phyloP scores from a whole-genome alignment of 208 protist genomes.

The Leishmania tropica region DNA sequence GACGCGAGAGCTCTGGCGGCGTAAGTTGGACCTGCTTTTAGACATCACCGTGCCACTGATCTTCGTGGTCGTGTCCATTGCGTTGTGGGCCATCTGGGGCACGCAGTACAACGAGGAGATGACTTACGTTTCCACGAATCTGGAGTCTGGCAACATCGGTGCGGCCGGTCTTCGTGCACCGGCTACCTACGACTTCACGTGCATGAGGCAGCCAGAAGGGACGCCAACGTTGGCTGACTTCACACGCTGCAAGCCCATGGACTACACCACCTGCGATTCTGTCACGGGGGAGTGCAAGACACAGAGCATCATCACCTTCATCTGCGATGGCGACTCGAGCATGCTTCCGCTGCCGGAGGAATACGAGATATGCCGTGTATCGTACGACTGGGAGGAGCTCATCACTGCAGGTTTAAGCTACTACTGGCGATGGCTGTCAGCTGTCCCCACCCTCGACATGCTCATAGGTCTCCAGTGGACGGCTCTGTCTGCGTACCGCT shows the following conservation, averaged over 20 bases:
- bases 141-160: neutral
- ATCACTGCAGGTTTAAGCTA: neutral
- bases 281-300: neutral
- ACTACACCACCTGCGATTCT: neutral
- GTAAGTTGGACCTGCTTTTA: conserved; percentile 27
- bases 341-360: conserved; percentile 23
- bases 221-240: conserved; percentile 6
- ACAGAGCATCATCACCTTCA: neutral
- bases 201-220: conserved; percentile 12
- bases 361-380: conserved; percentile 11
- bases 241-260: neutral
- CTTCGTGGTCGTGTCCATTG: conserved; percentile 44
- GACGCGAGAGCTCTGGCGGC: conserved; percentile 26
- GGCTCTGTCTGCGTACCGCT: conserved; percentile 20
- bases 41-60: conserved; percentile 48
- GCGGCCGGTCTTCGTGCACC: conserved; percentile 11
- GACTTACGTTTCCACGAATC: conserved; percentile 5
- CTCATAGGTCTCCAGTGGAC: conserved; percentile 58
- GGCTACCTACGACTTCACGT: conserved; percentile 15
- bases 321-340: conserved; percentile 35
- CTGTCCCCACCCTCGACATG: conserved; percentile 39
- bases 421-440: conserved; percentile 22
- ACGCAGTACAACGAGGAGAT: conserved; percentile 17
- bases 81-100: conserved; percentile 35
- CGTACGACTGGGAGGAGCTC: neutral